Evolutionary conservation across 345 rosid species (phyloP).

Genomic region (Turritis glabra): DNA sequence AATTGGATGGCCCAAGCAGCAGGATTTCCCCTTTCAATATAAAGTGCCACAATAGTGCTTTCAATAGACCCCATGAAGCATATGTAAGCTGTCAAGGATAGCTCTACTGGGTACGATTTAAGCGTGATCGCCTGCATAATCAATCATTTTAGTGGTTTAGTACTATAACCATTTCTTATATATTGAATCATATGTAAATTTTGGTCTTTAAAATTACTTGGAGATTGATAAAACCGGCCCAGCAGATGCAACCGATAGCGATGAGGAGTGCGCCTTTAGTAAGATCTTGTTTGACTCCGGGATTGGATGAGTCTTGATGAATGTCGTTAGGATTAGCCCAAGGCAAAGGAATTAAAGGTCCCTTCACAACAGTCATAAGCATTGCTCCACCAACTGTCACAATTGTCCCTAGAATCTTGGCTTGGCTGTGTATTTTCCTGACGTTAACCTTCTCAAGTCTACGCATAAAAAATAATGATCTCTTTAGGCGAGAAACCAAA

Average conservation of each 20-base stretch:
- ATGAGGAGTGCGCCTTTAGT: slow-evolving; percentile 61
- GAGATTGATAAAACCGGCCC: slow-evolving; percentile 65
- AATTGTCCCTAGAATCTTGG: slow-evolving; percentile 79
- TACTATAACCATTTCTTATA: background rate
- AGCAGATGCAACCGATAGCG: slow-evolving; percentile 50
- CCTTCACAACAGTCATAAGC: slow-evolving; percentile 76
- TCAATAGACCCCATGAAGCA: slow-evolving; percentile 71
- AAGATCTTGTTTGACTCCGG: slow-evolving; percentile 46
- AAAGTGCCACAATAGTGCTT: slow-evolving; percentile 56
- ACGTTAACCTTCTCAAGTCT: slow-evolving; percentile 78
- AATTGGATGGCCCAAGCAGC: slow-evolving; percentile 61
- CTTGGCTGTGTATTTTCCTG: slow-evolving; percentile 63
- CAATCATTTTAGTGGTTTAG: background rate
- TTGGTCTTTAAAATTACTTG: slow-evolving; percentile 48
- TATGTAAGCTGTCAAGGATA: slow-evolving; percentile 74
- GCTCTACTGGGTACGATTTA: slow-evolving; percentile 72
- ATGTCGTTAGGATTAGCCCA: slow-evolving; percentile 51
- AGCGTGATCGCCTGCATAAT: slow-evolving; percentile 60
- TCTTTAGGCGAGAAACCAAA: background rate
- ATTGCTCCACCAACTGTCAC: slow-evolving; percentile 92
- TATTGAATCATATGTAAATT: background rate
- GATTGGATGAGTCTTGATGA: slow-evolving; percentile 30
- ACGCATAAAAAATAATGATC: background rate
- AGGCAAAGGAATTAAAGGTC: slow-evolving; percentile 60
- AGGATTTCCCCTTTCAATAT: slow-evolving; percentile 50